Evolutionary conservation across 306 rosid genomes (phyloP).

Genomic region (Hippophae tibetana): DNA sequence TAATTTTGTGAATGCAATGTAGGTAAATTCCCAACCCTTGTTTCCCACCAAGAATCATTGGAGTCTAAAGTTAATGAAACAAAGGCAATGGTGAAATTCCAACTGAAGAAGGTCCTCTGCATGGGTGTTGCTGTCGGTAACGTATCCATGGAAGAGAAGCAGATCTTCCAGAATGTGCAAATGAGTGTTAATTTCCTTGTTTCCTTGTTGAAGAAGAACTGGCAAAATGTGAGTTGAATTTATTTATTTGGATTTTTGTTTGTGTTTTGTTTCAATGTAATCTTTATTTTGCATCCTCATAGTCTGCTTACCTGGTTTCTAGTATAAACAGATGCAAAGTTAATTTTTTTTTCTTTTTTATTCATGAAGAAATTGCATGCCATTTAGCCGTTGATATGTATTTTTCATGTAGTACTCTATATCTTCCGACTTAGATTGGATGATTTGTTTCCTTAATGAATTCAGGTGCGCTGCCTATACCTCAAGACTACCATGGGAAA

Average conservation of each 20-base stretch:
- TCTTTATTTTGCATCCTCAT: no score
- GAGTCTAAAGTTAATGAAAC: slow-evolving; percentile 77
- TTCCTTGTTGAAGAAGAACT: slow-evolving; percentile 70
- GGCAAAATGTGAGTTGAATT: slow-evolving; percentile 68
- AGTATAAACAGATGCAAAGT: no score
- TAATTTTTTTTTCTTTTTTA: no score
- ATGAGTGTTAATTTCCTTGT: slow-evolving; percentile 77
- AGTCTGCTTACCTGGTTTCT: no score
- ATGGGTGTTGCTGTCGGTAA: slow-evolving; percentile 94
- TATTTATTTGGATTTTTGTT: neutral
- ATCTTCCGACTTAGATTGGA: no score
- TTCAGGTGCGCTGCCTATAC: no score
- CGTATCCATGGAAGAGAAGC: slow-evolving; percentile 81
- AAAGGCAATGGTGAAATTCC: slow-evolving; percentile 78
- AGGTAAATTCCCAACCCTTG: slow-evolving; percentile 85
- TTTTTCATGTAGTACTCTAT: no score
- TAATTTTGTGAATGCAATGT: neutral
- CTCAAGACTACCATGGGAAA: no score
- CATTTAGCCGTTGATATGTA: no score
- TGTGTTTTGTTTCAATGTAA: no score
- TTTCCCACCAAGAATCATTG: slow-evolving; percentile 71
- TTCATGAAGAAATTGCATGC: no score
- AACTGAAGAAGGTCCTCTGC: slow-evolving; percentile 78
- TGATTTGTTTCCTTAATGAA: no score
- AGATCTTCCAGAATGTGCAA: slow-evolving; percentile 79